A percentile compares a stretch with the other conserved stretches of the same genome.
Conservation (phyloP, 805 yeast genomes). For the Hanseniaspora lachancei region DNA sequence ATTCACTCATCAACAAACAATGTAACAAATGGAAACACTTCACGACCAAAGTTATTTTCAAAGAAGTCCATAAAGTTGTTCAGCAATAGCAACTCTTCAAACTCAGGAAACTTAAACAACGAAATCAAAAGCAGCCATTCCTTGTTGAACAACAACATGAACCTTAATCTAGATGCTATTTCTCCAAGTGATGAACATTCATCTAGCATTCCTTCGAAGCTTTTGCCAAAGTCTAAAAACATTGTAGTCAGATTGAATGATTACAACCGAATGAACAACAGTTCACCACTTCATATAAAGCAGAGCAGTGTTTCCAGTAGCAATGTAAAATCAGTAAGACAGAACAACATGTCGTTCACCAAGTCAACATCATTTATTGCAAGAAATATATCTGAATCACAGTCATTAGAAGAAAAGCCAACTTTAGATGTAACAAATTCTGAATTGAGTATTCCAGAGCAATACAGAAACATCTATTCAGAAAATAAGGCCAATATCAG, state of each 20-base stretch:
- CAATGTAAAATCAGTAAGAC: not conserved
- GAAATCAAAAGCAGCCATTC: not conserved
- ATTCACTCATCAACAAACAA: not conserved
- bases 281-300: not conserved
- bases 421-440: not conserved
- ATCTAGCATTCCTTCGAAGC: not conserved
- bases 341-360: not conserved
- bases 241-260: constrained; percentile 9
- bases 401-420: not conserved
- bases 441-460: not conserved
- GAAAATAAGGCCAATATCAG: not conserved
- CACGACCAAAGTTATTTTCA: constrained; percentile 8
- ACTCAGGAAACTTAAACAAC: not conserved
- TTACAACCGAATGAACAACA: not conserved
- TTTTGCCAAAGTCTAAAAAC: not conserved
- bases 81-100: not conserved
- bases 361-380: not conserved
- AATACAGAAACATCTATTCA: not conserved
- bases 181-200: not conserved
- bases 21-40: not conserved
- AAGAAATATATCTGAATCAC: not conserved
- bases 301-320: constrained; percentile 1
- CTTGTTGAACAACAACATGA: not conserved
- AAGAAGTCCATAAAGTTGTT: constrained; percentile 5
- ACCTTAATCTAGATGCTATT: not conserved